Evolutionary conservation across 371 early-diverging fungal species (phyloP).

Genomic region (Mucor plumbeus): DNA sequence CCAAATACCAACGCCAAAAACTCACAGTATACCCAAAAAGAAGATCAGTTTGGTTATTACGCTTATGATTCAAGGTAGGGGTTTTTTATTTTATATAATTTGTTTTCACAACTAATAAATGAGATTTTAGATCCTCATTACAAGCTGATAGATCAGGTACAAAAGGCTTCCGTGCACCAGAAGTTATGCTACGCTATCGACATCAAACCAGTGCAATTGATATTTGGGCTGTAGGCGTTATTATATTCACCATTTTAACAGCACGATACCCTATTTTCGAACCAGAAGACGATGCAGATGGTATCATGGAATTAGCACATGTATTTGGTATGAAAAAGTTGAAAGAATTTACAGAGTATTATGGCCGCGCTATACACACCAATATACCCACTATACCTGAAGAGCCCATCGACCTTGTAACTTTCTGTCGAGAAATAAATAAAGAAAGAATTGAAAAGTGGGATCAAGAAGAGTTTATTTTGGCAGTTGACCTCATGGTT

Average conservation of each 20-base stretch:
- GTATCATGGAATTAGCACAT: constrained; percentile 84
- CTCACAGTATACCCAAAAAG: constrained; percentile 2
- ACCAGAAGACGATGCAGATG: constrained; percentile 84
- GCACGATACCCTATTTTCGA: constrained; percentile 93
- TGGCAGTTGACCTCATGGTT: constrained; percentile 55
- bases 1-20: not conserved
- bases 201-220: constrained; percentile 66
- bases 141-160: constrained; percentile 98
- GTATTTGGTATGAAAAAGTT: constrained; percentile 86
- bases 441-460: constrained; percentile 15
- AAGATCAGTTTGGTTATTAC: constrained; percentile 31
- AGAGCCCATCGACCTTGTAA: constrained; percentile 28
- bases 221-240: constrained; percentile 95
- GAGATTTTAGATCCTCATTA: constrained; percentile 61
- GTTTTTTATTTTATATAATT: not conserved
- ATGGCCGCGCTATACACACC: constrained; percentile 64
- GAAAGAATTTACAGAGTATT: constrained; percentile 63
- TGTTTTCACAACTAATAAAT: no score
- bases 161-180: constrained; percentile 97
- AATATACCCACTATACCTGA: constrained; percentile 63
- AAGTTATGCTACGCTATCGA: constrained; percentile 56
- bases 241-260: constrained; percentile 78
- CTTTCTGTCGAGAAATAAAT: constrained; percentile 14
- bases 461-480: constrained; percentile 31
- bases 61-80: constrained; percentile 55